Base-by-base conservation (phyloP, 1,139 yeast genomes). In the Yamadazyma siamensis region DNA sequence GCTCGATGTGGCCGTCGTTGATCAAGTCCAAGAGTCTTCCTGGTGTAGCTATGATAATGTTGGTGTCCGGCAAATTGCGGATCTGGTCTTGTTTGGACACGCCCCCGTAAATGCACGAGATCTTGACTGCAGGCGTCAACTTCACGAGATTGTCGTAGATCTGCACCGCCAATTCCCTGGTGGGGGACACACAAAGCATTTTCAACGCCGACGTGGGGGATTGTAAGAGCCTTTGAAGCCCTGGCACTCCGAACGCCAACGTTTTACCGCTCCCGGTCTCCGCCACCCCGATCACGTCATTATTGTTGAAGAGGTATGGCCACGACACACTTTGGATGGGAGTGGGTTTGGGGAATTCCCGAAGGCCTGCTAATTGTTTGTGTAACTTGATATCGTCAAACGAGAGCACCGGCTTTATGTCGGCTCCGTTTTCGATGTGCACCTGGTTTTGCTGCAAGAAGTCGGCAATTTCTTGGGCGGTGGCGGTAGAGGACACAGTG, bases 221-320 rank as follows among this genome's bases (percentile, higher is more conserved):
- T 28, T 65, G 58, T 34, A 71, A 56, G 41, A 88, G 64, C 43
- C 79, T 79, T 55, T 87, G 74, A 36, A 91, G 74, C n/a, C 96
- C 96, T 26, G 99, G 99, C 13, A 91, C 94, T 51, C 97, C 96
- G 56, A 91, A 91, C 1, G 97, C 97, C 60, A 89, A 81, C 0
- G 98, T 91, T 59, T 91, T 91, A 50, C 98, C 98, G 0, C 96
- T 87, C 27, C 98, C 98, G 9, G 98, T 91, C 63, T 91, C 97
- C 17, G 98, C 98, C 39, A 94, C 96, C 53, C 98, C 98, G 42
- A 91, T 77, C 22, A 89, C 95, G 55, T 91, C 98, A 42, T 82
- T 74, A 13, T 85, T 84, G 20, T 77, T 63, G 32, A 91, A 65
- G 32, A 94, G 64, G 52, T 77, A 88, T 42, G 99, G 99, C 98